Percentiles rank a stretch among this genome's conserved stretches.
Conservation (phyloP, 2,329 filamentous ascomycete genomes). For the Atkinsonella hypoxylon region DNA sequence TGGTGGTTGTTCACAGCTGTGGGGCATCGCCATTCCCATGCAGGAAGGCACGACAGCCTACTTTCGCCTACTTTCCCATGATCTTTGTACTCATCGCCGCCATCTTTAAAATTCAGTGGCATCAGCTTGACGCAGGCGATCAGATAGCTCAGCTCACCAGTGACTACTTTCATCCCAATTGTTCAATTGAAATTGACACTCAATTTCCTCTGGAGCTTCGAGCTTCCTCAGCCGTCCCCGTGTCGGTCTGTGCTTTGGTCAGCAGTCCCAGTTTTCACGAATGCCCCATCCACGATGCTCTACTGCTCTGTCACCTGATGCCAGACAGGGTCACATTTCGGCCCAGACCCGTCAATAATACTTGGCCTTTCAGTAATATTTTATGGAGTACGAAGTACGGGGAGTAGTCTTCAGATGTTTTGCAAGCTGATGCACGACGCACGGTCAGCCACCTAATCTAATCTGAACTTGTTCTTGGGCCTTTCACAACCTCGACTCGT, state of each 20-base stretch:
- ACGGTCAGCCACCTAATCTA: background rate
- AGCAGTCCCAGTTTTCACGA: constrained; percentile 4
- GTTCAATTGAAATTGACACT: too few species aligned
- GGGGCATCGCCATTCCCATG: too few species aligned
- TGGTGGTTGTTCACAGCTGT: too few species aligned
- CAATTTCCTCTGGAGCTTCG: too few species aligned
- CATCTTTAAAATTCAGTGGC: too few species aligned
- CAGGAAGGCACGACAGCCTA: too few species aligned
- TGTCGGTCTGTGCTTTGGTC: constrained; percentile 7
- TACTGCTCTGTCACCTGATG: constrained; percentile 8
- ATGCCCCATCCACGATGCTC: constrained; percentile 4
- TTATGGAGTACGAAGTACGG: background rate
- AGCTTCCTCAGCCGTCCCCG: constrained; percentile 4
- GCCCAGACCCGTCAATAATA: constrained; percentile 5
- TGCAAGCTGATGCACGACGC: background rate
- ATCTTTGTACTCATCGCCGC: too few species aligned
- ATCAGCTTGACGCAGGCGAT: too few species aligned
- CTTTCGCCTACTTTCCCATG: background rate
- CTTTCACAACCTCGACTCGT: background rate
- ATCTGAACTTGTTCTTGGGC: background rate
- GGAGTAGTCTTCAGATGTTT: constrained; percentile 3
- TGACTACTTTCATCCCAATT: too few species aligned
- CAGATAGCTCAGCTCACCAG: too few species aligned
- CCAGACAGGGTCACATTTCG: constrained; percentile 2
- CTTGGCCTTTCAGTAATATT: background rate